These are phyloP conservation scores for Boletus fagicola DNA, from an alignment of 768 basidiomycete genomes.

Conservation along the genomic window DNA sequence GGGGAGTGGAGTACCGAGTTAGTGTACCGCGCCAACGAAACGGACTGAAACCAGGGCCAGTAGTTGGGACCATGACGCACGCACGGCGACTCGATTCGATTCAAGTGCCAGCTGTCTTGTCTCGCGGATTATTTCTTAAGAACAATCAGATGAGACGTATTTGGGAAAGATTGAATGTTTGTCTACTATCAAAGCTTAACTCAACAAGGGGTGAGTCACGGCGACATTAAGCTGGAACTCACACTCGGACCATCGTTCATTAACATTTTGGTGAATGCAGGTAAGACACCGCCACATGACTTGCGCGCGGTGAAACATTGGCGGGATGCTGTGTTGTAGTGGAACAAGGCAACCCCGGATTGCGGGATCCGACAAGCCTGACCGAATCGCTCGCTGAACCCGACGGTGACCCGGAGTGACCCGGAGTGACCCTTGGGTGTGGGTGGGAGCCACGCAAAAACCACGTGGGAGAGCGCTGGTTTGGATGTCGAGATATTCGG, in stretches of 20 bases:
- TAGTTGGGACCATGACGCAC: not conserved
- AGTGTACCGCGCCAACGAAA: not conserved
- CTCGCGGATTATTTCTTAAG: slow-evolving; percentile 1
- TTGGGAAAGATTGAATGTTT: slow-evolving; percentile 1
- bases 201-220: slow-evolving; percentile 20
- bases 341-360: slow-evolving; percentile 14
- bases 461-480: slow-evolving; percentile 24
- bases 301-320: not conserved
- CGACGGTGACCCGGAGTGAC: slow-evolving; percentile 1
- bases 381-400: slow-evolving; percentile 13
- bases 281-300: slow-evolving; percentile 11
- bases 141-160: slow-evolving; percentile 5
- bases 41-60: slow-evolving; percentile 20
- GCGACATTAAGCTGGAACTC: slow-evolving; percentile 10
- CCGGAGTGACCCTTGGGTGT: slow-evolving; percentile 4
- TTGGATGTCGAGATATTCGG: slow-evolving; percentile 21
- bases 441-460: slow-evolving; percentile 23
- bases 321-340: not conserved
- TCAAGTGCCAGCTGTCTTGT: not conserved
- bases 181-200: not conserved
- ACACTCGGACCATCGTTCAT: slow-evolving; percentile 6
- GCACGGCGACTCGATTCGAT: not conserved
- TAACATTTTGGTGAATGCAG: not conserved
- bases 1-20: not conserved
- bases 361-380: slow-evolving; percentile 8